Conservation (phyloP, 1,284 basidiomycete species). For the Cryptococcus maquisensis region DNA sequence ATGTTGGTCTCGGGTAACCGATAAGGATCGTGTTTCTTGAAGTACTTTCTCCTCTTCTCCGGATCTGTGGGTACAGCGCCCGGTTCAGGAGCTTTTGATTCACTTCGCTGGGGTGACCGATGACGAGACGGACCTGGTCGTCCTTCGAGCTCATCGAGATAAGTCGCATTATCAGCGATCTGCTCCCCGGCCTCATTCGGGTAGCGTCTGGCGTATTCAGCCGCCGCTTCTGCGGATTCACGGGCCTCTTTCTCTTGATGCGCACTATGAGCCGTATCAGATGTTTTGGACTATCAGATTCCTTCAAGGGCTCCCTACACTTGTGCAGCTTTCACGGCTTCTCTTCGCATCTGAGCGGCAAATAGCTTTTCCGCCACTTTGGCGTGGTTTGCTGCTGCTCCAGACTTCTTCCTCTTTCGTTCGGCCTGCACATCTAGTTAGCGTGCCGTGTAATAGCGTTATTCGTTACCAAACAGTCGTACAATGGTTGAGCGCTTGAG, state of each 20-base stretch:
- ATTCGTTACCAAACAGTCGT: slow-evolving; percentile 1
- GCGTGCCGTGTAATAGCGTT: not conserved
- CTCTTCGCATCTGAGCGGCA: slow-evolving; percentile 86
- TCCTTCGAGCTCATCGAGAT: slow-evolving; percentile 75
- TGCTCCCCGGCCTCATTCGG: slow-evolving; percentile 41
- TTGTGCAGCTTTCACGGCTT: slow-evolving; percentile 74
- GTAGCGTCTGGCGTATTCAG: slow-evolving; percentile 20
- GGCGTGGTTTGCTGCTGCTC: slow-evolving; percentile 75
- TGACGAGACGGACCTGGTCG: slow-evolving; percentile 22
- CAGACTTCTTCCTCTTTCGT: slow-evolving; percentile 78
- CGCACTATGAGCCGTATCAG: slow-evolving; percentile 6
- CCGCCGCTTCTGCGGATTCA: slow-evolving; percentile 22
- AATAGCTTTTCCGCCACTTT: slow-evolving; percentile 86
- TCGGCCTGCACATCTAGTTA: slow-evolving; percentile 58
- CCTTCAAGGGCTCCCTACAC: slow-evolving; percentile 34
- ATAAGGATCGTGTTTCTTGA: slow-evolving; percentile 68
- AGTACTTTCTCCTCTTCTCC: slow-evolving; percentile 37
- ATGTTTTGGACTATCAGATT: too few relatives aligned
- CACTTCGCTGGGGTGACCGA: slow-evolving; percentile 9
- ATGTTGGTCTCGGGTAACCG: slow-evolving; percentile 63
- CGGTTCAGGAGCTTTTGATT: slow-evolving; percentile 4
- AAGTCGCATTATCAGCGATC: slow-evolving; percentile 68
- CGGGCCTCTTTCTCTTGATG: slow-evolving; percentile 33
- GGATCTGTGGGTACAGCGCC: slow-evolving; percentile 20
- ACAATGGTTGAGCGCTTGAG: slow-evolving; percentile 86